These are phyloP conservation scores for Anastatica hierochuntica DNA, from an alignment of 345 rosid species.

Conservation along the genomic window DNA sequence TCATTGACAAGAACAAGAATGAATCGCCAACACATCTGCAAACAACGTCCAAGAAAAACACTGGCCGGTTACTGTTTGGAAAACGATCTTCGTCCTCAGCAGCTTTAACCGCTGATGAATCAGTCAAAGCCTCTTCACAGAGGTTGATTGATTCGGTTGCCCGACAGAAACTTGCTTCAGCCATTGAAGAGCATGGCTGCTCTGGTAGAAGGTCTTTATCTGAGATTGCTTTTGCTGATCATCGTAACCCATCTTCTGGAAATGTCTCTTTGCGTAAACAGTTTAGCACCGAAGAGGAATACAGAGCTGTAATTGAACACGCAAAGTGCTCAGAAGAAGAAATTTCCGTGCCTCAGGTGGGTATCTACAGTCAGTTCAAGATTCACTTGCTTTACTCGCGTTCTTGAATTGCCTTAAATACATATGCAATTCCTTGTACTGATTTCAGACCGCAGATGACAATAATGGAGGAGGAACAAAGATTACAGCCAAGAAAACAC, in stretches of 20 bases:
- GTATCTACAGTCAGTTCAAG: background rate
- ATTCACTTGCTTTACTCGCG: background rate
- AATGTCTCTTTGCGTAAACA: conserved; percentile 73
- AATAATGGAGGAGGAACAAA: conserved; percentile 41
- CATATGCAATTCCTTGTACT: conserved; percentile 1
- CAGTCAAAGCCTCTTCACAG: conserved; percentile 47
- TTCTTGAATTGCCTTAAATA: background rate
- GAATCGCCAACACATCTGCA: conserved; percentile 43
- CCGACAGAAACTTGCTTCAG: conserved; percentile 67
- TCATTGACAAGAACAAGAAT: conserved; percentile 62
- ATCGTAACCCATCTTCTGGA: conserved; percentile 48
- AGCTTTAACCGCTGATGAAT: conserved; percentile 37
- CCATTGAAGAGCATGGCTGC: conserved; percentile 71
- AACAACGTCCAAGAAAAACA: conserved; percentile 42
- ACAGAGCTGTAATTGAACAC: conserved; percentile 32
- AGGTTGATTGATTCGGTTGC: conserved; percentile 46
- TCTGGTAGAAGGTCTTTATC: conserved; percentile 91
- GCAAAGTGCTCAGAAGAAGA: conserved; percentile 50
- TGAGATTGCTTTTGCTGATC: conserved; percentile 48
- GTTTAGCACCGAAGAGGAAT: conserved; percentile 62
- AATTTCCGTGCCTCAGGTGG: conserved; percentile 33
- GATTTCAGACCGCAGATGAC: conserved; percentile 42
- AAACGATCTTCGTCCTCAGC: conserved; percentile 46
- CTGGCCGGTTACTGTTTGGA: conserved; percentile 38
- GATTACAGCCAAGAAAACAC: conserved; percentile 39